phyloP scores from a whole-genome alignment of 345 rosid species.

The Lepidium sativum region DNA sequence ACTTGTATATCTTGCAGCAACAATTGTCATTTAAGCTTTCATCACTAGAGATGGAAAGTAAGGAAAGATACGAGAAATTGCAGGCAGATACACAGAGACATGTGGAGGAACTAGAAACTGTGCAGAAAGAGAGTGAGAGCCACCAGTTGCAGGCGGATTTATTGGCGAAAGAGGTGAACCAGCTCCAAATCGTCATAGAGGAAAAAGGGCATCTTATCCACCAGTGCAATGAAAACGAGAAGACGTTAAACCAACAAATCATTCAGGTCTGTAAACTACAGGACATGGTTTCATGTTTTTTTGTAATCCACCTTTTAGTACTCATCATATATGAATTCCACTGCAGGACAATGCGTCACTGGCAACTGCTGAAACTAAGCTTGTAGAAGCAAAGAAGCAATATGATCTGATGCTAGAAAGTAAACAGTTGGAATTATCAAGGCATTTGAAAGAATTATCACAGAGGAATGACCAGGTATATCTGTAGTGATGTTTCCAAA shows the following conservation, averaged over 20 bases:
- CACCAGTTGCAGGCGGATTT: constrained; percentile 37
- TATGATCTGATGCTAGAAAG: constrained; percentile 71
- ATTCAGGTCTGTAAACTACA: constrained; percentile 39
- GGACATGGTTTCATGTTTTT: neutral
- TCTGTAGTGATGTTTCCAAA: constrained; percentile 18
- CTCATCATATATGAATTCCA: constrained; percentile 10
- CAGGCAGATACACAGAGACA: constrained; percentile 45
- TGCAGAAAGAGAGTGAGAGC: constrained; percentile 45
- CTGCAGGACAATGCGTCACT: constrained; percentile 60
- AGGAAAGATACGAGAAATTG: constrained; percentile 42
- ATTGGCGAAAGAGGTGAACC: constrained; percentile 46
- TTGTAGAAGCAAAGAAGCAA: constrained; percentile 61
- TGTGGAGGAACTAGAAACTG: constrained; percentile 36
- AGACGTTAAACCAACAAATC: constrained; percentile 52
- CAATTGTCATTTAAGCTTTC: constrained; percentile 49
- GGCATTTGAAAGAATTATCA: constrained; percentile 86
- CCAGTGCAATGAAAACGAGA: constrained; percentile 46
- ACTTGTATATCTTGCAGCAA: constrained; percentile 45
- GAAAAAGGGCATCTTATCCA: constrained; percentile 61
- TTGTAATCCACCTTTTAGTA: neutral
- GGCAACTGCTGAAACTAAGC: constrained; percentile 56
- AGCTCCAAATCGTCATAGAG: constrained; percentile 43
- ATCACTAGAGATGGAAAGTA: constrained; percentile 50
- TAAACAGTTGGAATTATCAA: constrained; percentile 72
- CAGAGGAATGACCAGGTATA: constrained; percentile 83